phyloP scores from a whole-genome alignment of 2,329 filamentous ascomycete species.

The Ophiosphaerella korrae region DNA sequence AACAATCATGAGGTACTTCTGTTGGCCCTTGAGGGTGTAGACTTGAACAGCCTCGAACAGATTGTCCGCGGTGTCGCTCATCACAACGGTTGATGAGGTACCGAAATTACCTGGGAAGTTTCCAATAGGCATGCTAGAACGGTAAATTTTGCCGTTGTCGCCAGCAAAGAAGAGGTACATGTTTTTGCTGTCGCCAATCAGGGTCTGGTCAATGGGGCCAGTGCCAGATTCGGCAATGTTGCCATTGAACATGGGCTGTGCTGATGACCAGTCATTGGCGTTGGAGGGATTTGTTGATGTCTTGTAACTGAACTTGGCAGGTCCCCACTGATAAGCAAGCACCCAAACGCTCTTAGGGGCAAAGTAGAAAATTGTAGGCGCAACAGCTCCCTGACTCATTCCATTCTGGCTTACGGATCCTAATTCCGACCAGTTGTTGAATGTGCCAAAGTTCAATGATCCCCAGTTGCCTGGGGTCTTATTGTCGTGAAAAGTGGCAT shows the following conservation, averaged over 20 bases:
- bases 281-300: slow-evolving; percentile 65
- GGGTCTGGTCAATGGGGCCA: slow-evolving; percentile 65
- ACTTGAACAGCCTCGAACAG: slow-evolving; percentile 72
- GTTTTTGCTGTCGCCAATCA: slow-evolving; percentile 65
- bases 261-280: slow-evolving; percentile 61
- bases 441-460: slow-evolving; percentile 63
- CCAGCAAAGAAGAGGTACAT: slow-evolving; percentile 73
- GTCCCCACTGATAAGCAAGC: slow-evolving; percentile 69
- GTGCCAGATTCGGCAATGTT: slow-evolving; percentile 58
- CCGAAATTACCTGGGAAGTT: slow-evolving; percentile 68
- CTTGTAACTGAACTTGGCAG: slow-evolving; percentile 63
- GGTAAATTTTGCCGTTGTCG: slow-evolving; percentile 71
- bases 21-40: slow-evolving; percentile 63
- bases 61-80: slow-evolving; percentile 61
- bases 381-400: slow-evolving; percentile 57
- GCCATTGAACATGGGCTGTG: slow-evolving; percentile 63
- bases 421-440: slow-evolving; percentile 61
- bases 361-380: slow-evolving; percentile 69
- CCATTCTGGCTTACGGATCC: slow-evolving; percentile 57
- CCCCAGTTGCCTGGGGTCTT: slow-evolving; percentile 53
- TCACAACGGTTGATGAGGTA: slow-evolving; percentile 53
- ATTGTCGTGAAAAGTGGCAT: slow-evolving; percentile 59
- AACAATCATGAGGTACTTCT: slow-evolving; percentile 70
- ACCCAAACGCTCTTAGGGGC: slow-evolving; percentile 66
- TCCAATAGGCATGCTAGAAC: slow-evolving; percentile 65